Base-by-base conservation (phyloP, 306 rosid species). In the Argentina anserina region DNA sequence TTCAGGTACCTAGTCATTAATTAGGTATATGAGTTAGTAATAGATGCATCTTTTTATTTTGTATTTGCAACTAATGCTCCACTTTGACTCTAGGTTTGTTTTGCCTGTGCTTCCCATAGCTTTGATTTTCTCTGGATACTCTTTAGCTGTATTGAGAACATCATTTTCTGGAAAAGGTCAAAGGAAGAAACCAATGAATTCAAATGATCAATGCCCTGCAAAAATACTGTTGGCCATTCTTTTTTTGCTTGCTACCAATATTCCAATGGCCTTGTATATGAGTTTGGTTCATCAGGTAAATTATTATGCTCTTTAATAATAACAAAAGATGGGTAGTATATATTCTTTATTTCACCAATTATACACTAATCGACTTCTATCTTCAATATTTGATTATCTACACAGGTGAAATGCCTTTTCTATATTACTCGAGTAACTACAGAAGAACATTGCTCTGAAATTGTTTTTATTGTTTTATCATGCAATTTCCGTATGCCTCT, bases 251-350 rank as follows among this genome's bases (percentile, higher is more conserved):
- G 90, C 83, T 52, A 89, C 97, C 81, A 94, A 91, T 75, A 68
- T 94, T 78, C 97, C 97, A 59, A 89, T 94, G 98, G 90, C 96
- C 58, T 69, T 89, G 69, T 94, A 94, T 79, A 94, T 94, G 98
- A 89, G 97, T 84, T 77, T 91, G 92, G 90, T 86, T 83, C 98
- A 94, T 86, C 98, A 94, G 97, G 98, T 94, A 76, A 50, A 20
- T n/a, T 45, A 17, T 47, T 65, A 78, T 78, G n/a, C 31, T 65
- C 46, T 41, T 43, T 21, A 7, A 47, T 46, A 12, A 31, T 18
- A 7, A 42, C 23, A 65, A 63, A 68, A 55, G 29, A n/a, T 69
- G 42, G 64, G 68, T 33, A 68, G 50, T 14, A 26, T 12, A n/a
- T 55, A 13, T 41, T 50, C 53, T 33, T 11, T 62, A 8, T 5